Base-by-base conservation (phyloP, 805 yeast genomes). In the Cyberlindnera subsufficiens region DNA sequence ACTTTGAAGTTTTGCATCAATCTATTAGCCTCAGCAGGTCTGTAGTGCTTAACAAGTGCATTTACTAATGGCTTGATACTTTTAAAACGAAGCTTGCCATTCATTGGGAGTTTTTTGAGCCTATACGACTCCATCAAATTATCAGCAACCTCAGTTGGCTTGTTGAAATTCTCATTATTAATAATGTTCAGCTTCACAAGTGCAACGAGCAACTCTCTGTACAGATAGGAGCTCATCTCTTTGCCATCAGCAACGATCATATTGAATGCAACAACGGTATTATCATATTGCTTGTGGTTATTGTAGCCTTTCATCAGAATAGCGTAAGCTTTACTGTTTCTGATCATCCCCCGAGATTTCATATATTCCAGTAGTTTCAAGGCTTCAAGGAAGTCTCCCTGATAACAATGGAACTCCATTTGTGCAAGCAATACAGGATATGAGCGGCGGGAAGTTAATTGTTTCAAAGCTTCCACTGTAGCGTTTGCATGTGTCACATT, bases 31-130 rank as follows among this genome's bases (percentile, higher is more conserved):
- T 52, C 56, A 25, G 52, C 54, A 1, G 68, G 64, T 25, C 57
- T 52, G 38, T 63, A 58, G 41, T 42, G 49, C 35, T 57, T 59
- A 3, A 62, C 55, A 25, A 66, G 48, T 3, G 53, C 42, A 32
- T 59, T 54, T 45, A 67, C 54, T 19, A 69, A 60, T 53, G 69
- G 67, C 31, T 63, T 65, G 42, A 67, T 43, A 8, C 62, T 52
- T 3, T 64, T 54, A 19, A 69, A 67, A 35, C 63, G 65, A 29
- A 66, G 40, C 13, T 46, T 47, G 2, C 53, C 53, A n/a, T 45
- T 42, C 0, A 58, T 42, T 1, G 56, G 44, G 47, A 57, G 30
- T 46, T 32, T 17, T 43, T 53, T 43, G 44, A 52, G 25, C 46
- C 50, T 29, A 55, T 53, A 18, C 51, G 56, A 58, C 22, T 52